Evolutionary conservation across 2,329 filamentous ascomycete species (phyloP).

Genomic region (Diaporthe citriasiana): DNA sequence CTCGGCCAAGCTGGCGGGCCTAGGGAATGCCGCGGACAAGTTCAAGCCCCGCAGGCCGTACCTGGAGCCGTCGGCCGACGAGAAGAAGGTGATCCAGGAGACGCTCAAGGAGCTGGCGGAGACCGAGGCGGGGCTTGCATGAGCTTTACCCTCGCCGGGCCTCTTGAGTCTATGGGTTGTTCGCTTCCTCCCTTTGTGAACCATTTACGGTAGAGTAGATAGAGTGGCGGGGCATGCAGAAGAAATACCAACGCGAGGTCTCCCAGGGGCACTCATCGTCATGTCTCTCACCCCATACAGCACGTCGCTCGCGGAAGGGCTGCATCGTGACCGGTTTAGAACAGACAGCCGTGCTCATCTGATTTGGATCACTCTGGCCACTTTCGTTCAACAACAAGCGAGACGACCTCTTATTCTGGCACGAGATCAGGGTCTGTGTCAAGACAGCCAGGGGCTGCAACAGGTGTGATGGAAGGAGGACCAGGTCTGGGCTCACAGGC

Average conservation of each 20-base stretch:
- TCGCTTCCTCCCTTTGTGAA: no score
- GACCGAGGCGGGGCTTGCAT: conserved; percentile 60
- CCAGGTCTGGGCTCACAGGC: not conserved
- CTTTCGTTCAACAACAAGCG: conserved; percentile 23
- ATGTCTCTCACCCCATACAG: not conserved
- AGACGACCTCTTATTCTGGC: conserved; percentile 1
- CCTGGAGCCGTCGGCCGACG: conserved; percentile 59
- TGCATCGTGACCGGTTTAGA: not conserved
- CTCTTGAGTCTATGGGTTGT: not conserved
- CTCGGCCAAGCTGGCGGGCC: conserved; percentile 70
- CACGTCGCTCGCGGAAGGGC: not conserved
- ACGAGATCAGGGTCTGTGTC: not conserved
- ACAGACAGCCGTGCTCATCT: conserved; percentile 2
- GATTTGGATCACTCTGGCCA: conserved; percentile 9
- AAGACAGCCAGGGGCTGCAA: not conserved
- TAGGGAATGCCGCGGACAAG: conserved; percentile 70
- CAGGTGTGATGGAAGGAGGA: not conserved
- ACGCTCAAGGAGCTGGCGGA: conserved; percentile 60
- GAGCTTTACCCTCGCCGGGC: not conserved
- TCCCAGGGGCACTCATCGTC: not conserved
- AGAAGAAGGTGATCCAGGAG: conserved; percentile 57
- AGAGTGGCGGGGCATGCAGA: conserved; percentile 14
- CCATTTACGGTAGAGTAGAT: conserved; percentile 2
- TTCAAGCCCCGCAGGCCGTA: conserved; percentile 75
- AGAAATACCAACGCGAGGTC: not conserved